Base-by-base conservation (phyloP, 2,329 filamentous ascomycete species). In the Aureobasidium melanogenum region DNA sequence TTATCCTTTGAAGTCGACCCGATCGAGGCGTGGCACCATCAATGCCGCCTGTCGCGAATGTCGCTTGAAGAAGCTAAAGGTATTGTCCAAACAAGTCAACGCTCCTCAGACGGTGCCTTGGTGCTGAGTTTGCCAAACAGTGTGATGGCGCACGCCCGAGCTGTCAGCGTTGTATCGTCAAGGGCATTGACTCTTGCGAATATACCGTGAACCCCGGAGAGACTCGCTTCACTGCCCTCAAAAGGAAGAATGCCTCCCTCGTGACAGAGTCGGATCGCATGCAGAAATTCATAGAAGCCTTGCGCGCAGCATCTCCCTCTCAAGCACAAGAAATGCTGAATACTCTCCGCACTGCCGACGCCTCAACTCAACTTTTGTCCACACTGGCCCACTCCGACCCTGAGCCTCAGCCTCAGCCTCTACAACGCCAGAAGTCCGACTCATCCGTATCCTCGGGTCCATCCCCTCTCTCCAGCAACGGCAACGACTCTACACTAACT, bases 181-280 rank as follows among this genome's bases (percentile, higher is more conserved):
- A 52, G 36, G 57, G 57, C n/a, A 34, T 30, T 19, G 28, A 51
- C 38, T 34, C 22, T 10, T 60, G 57, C 38, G 38, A 43, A 19
- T 60, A 60, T 28, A 36, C 38, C 22, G 57, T 60, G 5, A 47
- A 51, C 17, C 46, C 57, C 2, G 57, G 57, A 14, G 57, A 60
- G 43, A 60, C 57, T 14, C 57, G 57, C n/a, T 60, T 51, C n/a
- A 60, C 46, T 36, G 48, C 46, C 24, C 5, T 60, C 12, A 60
- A 60, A 15, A 60, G 57, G 19, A 61, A 56, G n/a, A 61, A 61
- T 48, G 59, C 41, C 17, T 38, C 24, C n/a, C 48, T 61, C 7
- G 32, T 34, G 2, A 55, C 46, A 10, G 59, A 61, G 26, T 19
- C 47, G 9, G 59, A 61, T 26, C 41, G 46, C 12, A 47, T 61